phyloP scores from a whole-genome alignment of 371 early-diverging fungal genomes.

The Rhizomucor pusillus region DNA sequence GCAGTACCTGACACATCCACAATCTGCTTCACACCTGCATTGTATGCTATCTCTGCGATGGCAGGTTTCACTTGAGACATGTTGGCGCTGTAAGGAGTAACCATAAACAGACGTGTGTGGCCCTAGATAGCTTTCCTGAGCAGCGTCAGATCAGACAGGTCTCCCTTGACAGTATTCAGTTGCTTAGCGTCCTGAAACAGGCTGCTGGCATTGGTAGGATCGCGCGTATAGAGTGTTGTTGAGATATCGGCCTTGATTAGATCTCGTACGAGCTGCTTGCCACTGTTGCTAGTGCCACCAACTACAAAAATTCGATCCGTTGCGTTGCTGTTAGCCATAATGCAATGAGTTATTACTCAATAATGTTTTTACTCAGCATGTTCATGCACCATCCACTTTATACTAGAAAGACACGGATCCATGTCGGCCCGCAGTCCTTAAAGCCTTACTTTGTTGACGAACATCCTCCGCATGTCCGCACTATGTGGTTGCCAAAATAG shows the following conservation, averaged over 20 bases:
- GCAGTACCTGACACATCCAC: slow-evolving; percentile 26
- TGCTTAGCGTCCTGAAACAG: background rate
- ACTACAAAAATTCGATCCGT: slow-evolving; percentile 11
- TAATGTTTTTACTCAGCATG: too few species aligned
- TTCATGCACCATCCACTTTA: too few species aligned
- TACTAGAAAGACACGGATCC: too few species aligned
- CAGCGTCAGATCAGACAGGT: slow-evolving; percentile 15
- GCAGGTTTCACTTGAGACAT: background rate
- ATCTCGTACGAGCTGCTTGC: slow-evolving; percentile 4
- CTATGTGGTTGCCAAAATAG: too few species aligned
- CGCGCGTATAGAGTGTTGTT: slow-evolving; percentile 8
- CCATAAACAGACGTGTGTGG: slow-evolving; percentile 14
- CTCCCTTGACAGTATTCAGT: slow-evolving; percentile 19
- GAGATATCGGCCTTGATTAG: slow-evolving; percentile 8
- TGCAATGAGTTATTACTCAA: too few species aligned
- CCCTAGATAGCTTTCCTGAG: slow-evolving; percentile 18
- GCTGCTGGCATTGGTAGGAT: slow-evolving; percentile 5
- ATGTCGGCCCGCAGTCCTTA: too few species aligned
- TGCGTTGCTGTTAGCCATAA: too few species aligned
- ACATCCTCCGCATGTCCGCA: too few species aligned
- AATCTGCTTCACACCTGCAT: slow-evolving; percentile 30
- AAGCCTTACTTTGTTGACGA: too few species aligned
- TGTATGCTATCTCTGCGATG: slow-evolving; percentile 18
- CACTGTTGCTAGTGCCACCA: slow-evolving; percentile 20
- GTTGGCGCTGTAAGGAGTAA: background rate